A percentile compares a stretch with the other conserved stretches of the same genome.
phyloP scores from a whole-genome alignment of 768 basidiomycete species.

The Russula sp. region DNA sequence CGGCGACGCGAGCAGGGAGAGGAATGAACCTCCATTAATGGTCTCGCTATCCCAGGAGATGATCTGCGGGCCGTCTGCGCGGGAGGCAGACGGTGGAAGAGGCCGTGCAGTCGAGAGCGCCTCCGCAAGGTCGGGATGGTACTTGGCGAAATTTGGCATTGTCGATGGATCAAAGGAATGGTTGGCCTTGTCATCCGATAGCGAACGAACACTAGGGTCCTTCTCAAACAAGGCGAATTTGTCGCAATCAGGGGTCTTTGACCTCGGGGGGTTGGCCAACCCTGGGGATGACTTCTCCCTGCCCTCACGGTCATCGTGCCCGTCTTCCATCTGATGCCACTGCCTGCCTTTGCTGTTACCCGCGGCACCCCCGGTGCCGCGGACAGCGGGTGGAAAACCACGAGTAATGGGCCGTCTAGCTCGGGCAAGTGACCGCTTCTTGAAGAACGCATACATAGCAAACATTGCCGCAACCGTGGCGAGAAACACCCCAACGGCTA shows the following conservation, averaged over 20 bases:
- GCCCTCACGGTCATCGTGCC: slow-evolving; percentile 5
- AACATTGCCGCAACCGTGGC: slow-evolving; percentile 12
- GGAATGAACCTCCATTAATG: slow-evolving; percentile 13
- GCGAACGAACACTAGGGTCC: slow-evolving; percentile 18
- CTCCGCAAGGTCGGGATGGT: slow-evolving; percentile 5
- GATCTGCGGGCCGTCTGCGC: not conserved
- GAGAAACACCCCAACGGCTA: slow-evolving; percentile 12
- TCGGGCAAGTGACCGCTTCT: slow-evolving; percentile 1
- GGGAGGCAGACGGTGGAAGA: slow-evolving; percentile 6
- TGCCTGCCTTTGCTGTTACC: not conserved
- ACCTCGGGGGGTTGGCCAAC: not conserved
- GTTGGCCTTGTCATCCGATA: slow-evolving; percentile 18
- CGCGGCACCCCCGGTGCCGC: not conserved
- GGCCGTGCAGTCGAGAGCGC: slow-evolving; percentile 2
- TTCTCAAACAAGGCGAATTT: slow-evolving; percentile 21
- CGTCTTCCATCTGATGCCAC: slow-evolving; percentile 6
- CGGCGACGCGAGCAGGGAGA: slow-evolving; percentile 9
- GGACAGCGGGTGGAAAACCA: not conserved
- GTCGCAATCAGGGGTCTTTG: slow-evolving; percentile 3
- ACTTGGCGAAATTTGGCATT: slow-evolving; percentile 22
- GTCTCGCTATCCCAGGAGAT: slow-evolving; percentile 18
- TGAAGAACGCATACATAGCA: slow-evolving; percentile 8
- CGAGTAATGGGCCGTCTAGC: slow-evolving; percentile 6
- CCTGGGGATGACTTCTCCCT: not conserved
- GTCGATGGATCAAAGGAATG: slow-evolving; percentile 21